Evolutionary conservation across 2,329 filamentous ascomycete genomes (phyloP).

Genomic region (Trichoderma pleuroti): DNA sequence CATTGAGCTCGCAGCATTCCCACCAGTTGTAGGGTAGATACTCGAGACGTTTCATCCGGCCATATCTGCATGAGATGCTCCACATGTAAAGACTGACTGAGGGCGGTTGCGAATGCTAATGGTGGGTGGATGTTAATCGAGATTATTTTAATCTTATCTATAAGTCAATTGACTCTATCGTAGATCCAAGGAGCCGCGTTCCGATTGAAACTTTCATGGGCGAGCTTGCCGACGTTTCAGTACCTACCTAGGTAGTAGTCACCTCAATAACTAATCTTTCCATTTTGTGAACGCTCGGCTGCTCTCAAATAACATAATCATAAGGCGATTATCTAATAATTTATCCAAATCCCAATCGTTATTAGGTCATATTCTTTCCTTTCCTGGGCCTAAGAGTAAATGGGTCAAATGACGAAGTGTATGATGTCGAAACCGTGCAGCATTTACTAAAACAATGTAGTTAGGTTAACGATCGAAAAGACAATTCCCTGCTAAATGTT

Average conservation of each 20-base stretch:
- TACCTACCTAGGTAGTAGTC: no score
- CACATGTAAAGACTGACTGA: neutral
- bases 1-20: neutral
- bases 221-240: neutral
- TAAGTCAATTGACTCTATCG: neutral
- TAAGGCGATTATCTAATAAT: neutral
- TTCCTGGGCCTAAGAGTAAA: neutral
- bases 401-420: neutral
- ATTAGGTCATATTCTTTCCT: neutral
- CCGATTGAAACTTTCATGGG: neutral
- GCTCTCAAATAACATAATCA: neutral
- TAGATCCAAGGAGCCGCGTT: neutral
- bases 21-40: neutral
- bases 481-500: neutral
- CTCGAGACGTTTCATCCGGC: neutral
- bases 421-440: neutral
- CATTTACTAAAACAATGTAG: no score
- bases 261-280: neutral
- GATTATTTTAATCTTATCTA: neutral
- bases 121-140: neutral
- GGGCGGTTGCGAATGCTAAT: neutral
- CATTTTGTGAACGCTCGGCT: neutral
- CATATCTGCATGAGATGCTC: neutral
- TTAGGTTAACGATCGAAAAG: neutral
- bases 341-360: neutral